Evolutionary conservation across 306 rosid species (phyloP).

Genomic region (Calophaca sinica): DNA sequence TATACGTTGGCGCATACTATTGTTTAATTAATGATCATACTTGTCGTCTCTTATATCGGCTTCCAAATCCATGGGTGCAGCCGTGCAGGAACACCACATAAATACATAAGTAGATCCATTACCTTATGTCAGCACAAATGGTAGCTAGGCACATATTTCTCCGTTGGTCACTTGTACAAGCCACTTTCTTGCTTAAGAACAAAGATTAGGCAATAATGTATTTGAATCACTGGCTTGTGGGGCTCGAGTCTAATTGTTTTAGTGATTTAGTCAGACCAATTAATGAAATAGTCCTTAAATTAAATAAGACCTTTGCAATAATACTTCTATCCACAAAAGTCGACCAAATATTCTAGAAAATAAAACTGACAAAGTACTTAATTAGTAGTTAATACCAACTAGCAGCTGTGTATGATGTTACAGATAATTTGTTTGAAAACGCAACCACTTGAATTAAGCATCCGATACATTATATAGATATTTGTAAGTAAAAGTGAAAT

Average conservation of each 20-base stretch:
- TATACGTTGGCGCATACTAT: not conserved
- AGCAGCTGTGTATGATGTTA: conserved; percentile 15
- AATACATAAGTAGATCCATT: conserved; percentile 41
- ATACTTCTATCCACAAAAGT: conserved; percentile 41
- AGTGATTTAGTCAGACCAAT: conserved; percentile 35
- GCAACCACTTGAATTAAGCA: not conserved
- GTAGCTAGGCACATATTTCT: conserved; percentile 43
- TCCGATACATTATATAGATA: not conserved
- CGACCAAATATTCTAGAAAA: conserved; percentile 18
- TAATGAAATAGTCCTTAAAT: conserved; percentile 22
- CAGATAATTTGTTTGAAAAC: conserved; percentile 42
- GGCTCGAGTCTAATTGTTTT: conserved; percentile 40
- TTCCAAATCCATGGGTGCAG: conserved; percentile 44
- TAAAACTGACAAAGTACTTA: conserved; percentile 18
- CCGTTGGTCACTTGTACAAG: conserved; percentile 39
- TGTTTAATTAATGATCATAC: conserved; percentile 16
- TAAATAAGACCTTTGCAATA: not conserved
- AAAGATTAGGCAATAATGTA: conserved; percentile 48
- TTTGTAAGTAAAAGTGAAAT: too few species aligned
- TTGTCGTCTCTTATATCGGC: conserved; percentile 31
- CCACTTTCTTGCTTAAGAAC: conserved; percentile 43
- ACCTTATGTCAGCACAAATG: conserved; percentile 45
- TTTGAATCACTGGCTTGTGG: conserved; percentile 44
- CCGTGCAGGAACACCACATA: conserved; percentile 34
- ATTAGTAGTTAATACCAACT: conserved; percentile 16